Base-by-base conservation (phyloP, 2,329 filamentous ascomycete genomes). In the Karstenula rhodostoma region DNA sequence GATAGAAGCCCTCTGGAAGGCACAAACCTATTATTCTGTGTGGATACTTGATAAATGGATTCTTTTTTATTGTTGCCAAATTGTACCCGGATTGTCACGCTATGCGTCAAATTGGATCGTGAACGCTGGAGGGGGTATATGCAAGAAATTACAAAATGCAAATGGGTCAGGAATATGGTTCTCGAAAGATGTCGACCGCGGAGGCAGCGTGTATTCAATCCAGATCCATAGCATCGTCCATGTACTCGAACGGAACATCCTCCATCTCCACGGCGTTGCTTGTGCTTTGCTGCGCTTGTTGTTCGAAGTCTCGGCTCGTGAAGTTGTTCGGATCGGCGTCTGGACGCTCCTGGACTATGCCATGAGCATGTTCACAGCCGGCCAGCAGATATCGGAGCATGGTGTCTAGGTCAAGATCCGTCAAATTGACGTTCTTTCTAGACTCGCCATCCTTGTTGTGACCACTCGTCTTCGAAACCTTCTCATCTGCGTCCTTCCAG, bases 401-500 rank as follows among this genome's bases (percentile, higher is more conserved):
- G 56, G 79, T 79, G 25, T 86, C 82, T 12, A 92, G 78, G 56
- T 90, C 85, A 65, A 91, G 88, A 63, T 86, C 84, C 59, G 84
- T 83, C 2, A 92, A 77, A 23, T 82, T 81, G 15, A 71, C 62
- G 29, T 76, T 71, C 23, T 71, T 74, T 48, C 59, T 70, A 43
- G 59, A 61, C 53, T 33, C 25, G 10, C 56, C 58, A 57, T 62
- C 54, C 17, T 75, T 73, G 23, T 72, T 68, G 17, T 58, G 57
- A 25, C 58, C 44, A 57, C 59, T 60, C 12, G 57, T 60, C 4
- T 54, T 47, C 0, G 60, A 22, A 23, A 42, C 57, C 6, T 75
- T 75, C 46, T 85, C 82, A 40, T 88, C 86, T 0, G 85, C 88
- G 56, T 88, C 86, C 77, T 92, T 92, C 90, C 90, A 92, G 10